Evolutionary conservation across 768 basidiomycete species (phyloP), one percentile per base, ranked within the genome.

Genomic region (Amanita pallidorosea): DNA sequence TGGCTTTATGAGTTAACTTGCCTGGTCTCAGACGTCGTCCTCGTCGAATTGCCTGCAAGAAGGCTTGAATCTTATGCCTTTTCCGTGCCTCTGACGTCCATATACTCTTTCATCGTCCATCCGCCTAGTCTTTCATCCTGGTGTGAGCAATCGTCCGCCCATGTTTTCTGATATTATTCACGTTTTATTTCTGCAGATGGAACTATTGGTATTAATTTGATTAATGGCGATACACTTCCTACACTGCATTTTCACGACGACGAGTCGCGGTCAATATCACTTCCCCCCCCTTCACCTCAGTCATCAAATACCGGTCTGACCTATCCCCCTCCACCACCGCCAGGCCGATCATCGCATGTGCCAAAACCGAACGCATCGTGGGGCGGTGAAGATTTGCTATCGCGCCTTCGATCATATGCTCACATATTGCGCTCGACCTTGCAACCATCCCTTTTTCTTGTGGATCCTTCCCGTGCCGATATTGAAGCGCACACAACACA

Each of bases 161-260:
- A 25, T 48, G 38, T 54, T 59, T 54, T 59, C 61, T 53, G 53
- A 40, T 6, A 47, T 50, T 25, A 41, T 46, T 57, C 20, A 49
- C 37, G 31, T 31, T n/a, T 49, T 29, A 51, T 42, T 35, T 36
- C 11, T 27, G 43, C 49, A 94, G 88, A 93, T 61, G 93, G 93
- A 5, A 86, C 87, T 17, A 77, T 94, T 54, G 88, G 83, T 35
- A 80, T 98, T 54, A 95, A 95, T 64, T 82, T 91, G 52, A 88
- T 84, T 56, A 88, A 81, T 57, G 85, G 87, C 27, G 80, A 85
- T 45, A 88, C 92, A 1, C 74, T 96, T 0, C 90, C 93, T 0
- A 90, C 88, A 0, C 76, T 99, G 2, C 81, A 93, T 65, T 98
- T 98, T 65, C 96, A 98, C 64, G 96, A 98, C 61, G 94, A 98